phyloP scores from a whole-genome alignment of 192 early-diverging fungal species.

The Dimargaris xerosporica region DNA sequence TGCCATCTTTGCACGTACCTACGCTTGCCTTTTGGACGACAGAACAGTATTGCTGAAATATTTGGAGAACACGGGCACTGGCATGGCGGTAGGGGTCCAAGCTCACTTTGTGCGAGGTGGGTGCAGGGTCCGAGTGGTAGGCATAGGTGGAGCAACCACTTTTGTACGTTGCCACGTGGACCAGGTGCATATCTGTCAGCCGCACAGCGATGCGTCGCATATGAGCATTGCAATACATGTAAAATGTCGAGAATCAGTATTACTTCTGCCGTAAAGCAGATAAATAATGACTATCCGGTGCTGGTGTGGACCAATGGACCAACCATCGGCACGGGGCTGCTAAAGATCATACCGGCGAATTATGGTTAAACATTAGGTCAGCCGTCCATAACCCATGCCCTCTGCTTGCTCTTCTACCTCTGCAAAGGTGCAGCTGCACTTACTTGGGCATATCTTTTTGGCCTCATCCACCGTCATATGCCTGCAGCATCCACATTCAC shows the following conservation, averaged over 20 bases:
- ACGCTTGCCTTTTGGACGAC: constrained; percentile 55
- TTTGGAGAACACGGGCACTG: constrained; percentile 50
- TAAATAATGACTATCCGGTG: constrained; percentile 33
- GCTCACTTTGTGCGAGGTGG: constrained; percentile 76
- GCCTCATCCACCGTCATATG: background rate
- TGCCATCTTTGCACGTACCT: too few relatives aligned
- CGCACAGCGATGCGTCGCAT: background rate
- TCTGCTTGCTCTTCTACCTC: too few relatives aligned
- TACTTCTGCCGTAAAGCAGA: too few relatives aligned
- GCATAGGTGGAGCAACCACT: constrained; percentile 42
- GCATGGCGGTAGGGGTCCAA: constrained; percentile 67
- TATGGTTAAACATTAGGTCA: too few relatives aligned
- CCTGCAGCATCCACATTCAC: background rate
- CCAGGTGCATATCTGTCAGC: too few relatives aligned
- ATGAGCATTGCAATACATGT: background rate
- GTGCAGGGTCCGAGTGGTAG: constrained; percentile 50
- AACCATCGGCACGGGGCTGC: constrained; percentile 67
- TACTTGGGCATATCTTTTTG: too few relatives aligned
- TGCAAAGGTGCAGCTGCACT: too few relatives aligned
- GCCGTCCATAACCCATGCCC: too few relatives aligned
- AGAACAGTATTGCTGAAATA: constrained; percentile 40
- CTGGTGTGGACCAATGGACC: constrained; percentile 35
- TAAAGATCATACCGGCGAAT: too few relatives aligned
- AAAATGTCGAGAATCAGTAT: too few relatives aligned
- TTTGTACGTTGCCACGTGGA: constrained; percentile 72